These are phyloP conservation scores for Phylloboletellus chloephorus DNA, from an alignment of 1,284 basidiomycete genomes.

Conservation along the genomic window DNA sequence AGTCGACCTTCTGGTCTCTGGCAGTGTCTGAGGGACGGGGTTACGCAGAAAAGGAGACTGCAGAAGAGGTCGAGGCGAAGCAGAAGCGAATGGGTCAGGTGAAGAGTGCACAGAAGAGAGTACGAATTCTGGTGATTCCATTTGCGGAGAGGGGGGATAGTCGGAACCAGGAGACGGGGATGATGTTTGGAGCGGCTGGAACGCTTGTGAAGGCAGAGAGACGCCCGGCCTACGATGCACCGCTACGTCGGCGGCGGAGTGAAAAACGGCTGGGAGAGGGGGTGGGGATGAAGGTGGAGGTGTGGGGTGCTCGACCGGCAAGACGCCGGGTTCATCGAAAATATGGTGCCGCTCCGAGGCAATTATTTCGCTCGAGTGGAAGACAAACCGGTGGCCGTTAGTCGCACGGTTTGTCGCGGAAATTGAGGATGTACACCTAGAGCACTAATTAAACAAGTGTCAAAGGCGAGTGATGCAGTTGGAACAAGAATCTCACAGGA, in stretches of 20 bases:
- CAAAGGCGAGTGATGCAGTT: slow-evolving; percentile 8
- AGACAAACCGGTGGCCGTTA: slow-evolving; percentile 85
- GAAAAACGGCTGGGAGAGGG: slow-evolving; percentile 17
- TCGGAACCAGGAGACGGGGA: slow-evolving; percentile 28
- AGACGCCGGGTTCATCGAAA: slow-evolving; percentile 63
- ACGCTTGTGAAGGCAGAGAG: slow-evolving; percentile 19
- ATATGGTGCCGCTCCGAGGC: slow-evolving; percentile 69
- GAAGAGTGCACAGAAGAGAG: slow-evolving; percentile 26
- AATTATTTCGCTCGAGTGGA: slow-evolving; percentile 75
- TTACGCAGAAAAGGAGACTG: slow-evolving; percentile 17
- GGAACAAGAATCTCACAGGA: slow-evolving; percentile 40
- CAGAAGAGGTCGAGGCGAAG: slow-evolving; percentile 18
- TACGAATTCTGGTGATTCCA: slow-evolving; percentile 19
- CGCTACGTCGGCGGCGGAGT: slow-evolving; percentile 15
- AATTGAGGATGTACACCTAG: slow-evolving; percentile 66
- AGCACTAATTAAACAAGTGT: slow-evolving; percentile 41
- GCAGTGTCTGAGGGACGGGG: slow-evolving; percentile 20
- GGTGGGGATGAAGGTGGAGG: slow-evolving; percentile 28
- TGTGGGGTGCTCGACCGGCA: slow-evolving; percentile 38
- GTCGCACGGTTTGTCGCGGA: slow-evolving; percentile 60
- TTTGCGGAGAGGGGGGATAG: slow-evolving; percentile 38
- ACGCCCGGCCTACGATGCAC: slow-evolving; percentile 11
- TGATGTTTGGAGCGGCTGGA: slow-evolving; percentile 15
- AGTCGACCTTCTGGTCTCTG: slow-evolving; percentile 11
- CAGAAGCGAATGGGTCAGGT: slow-evolving; percentile 19